phyloP scores from a whole-genome alignment of 441 rosid species.

The Croton laevigatus region DNA sequence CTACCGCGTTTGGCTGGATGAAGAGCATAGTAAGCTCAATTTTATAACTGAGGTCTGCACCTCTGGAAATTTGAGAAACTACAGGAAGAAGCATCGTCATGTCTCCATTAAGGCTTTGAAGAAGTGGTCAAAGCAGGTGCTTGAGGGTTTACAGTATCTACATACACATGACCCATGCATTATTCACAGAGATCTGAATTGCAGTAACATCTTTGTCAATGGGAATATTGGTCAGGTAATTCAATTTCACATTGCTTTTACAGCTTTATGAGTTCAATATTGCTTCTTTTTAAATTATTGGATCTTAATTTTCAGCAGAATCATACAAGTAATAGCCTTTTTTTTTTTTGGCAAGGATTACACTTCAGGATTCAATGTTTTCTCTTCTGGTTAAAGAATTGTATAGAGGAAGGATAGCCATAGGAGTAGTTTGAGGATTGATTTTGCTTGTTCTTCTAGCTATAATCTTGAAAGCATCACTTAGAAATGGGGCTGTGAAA shows the following conservation, averaged over 20 bases:
- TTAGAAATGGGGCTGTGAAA: no score
- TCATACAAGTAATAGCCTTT: not conserved
- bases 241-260: not conserved
- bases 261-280: not conserved
- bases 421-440: not conserved
- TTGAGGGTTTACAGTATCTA: slow-evolving; percentile 63
- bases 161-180: slow-evolving; percentile 66
- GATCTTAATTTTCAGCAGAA: not conserved
- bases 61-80: slow-evolving; percentile 59
- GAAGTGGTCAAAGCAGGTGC: slow-evolving; percentile 71
- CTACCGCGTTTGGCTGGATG: slow-evolving; percentile 57
- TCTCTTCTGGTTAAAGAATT: not conserved
- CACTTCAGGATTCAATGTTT: not conserved
- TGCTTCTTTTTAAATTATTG: not conserved
- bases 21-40: slow-evolving; percentile 43
- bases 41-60: slow-evolving; percentile 75
- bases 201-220: slow-evolving; percentile 72
- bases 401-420: not conserved
- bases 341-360: not conserved
- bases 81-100: slow-evolving; percentile 68
- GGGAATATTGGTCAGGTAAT: slow-evolving; percentile 65
- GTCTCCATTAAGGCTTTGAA: slow-evolving; percentile 73
- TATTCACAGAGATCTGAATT: slow-evolving; percentile 65
- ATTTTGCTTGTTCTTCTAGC: no score
- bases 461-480: no score